Percentiles rank a stretch among this genome's conserved stretches.
Evolutionary conservation across 2,329 filamentous ascomycete genomes (phyloP).

Genomic region (Fusarium sp.): DNA sequence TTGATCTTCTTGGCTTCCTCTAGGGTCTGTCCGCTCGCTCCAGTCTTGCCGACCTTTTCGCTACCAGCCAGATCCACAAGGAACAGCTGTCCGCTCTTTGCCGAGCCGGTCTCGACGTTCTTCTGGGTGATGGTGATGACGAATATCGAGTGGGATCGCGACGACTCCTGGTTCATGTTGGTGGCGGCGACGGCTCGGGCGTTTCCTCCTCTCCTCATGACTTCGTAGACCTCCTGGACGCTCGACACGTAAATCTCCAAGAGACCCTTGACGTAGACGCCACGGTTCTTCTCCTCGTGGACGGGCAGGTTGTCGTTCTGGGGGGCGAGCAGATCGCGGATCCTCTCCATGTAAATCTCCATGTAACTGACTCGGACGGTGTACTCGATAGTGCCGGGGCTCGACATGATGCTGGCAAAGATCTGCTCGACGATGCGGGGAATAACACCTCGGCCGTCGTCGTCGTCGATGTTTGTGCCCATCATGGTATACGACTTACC

Average conservation of each 20-base stretch:
- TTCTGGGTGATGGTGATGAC: slow-evolving; percentile 97
- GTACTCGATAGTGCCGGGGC: slow-evolving; percentile 94
- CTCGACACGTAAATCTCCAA: slow-evolving; percentile 96
- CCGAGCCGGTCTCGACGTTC: slow-evolving; percentile 94
- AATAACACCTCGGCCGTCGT: slow-evolving; percentile 89
- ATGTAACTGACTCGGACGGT: slow-evolving; percentile 99
- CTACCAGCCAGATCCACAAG: slow-evolving; percentile 97
- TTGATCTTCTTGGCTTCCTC: slow-evolving; percentile 99
- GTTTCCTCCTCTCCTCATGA: slow-evolving; percentile 91
- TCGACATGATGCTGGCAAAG: slow-evolving; percentile 92
- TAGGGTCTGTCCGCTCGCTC: slow-evolving; percentile 94
- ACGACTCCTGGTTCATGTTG: slow-evolving; percentile 99
- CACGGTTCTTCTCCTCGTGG: slow-evolving; percentile 97
- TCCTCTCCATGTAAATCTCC: slow-evolving; percentile 99
- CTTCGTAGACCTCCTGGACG: slow-evolving; percentile 95
- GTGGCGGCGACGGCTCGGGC: slow-evolving; percentile 93
- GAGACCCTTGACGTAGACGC: slow-evolving; percentile 96
- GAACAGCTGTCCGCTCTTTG: slow-evolving; percentile 96
- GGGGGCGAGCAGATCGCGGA: slow-evolving; percentile 90
- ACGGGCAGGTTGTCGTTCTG: slow-evolving; percentile 96
- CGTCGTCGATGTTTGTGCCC: slow-evolving; percentile 85
- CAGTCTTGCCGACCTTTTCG: slow-evolving; percentile 98
- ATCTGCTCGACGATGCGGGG: slow-evolving; percentile 98
- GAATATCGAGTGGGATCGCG: slow-evolving; percentile 97
- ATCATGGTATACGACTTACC: slow-evolving; percentile 99